Percentiles rank a stretch among this genome's conserved stretches.
Conservation (phyloP, 2,329 filamentous ascomycete genomes). For the Ophiostoma fasciatum region DNA sequence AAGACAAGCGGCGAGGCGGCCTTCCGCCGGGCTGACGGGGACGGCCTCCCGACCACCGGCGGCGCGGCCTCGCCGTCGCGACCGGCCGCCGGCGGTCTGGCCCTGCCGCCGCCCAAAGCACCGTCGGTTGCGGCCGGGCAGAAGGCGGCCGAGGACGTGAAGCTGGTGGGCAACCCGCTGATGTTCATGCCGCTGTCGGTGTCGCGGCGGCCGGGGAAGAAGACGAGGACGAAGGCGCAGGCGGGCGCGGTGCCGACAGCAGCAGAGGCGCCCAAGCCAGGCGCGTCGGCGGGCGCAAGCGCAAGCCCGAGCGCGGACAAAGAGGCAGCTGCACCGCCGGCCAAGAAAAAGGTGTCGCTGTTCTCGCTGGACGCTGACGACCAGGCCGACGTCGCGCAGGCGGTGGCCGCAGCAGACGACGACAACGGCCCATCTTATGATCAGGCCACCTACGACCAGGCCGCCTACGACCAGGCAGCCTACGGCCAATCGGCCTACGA, state of each 20-base stretch:
- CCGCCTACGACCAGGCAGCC: too few relatives aligned
- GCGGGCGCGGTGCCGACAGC: constrained; percentile 5
- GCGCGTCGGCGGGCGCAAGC: not conserved
- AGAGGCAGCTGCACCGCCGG: too few relatives aligned
- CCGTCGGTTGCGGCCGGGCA: constrained; percentile 40
- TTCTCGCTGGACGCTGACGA: constrained; percentile 47
- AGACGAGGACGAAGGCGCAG: constrained; percentile 31
- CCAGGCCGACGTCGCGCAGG: constrained; percentile 23
- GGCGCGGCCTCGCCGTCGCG: not conserved
- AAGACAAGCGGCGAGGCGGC: constrained; percentile 75
- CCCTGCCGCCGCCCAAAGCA: constrained; percentile 25
- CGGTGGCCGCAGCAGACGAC: constrained; percentile 12
- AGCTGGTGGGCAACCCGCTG: constrained; percentile 62
- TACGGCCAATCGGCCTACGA: constrained; percentile 13
- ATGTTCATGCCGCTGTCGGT: constrained; percentile 88
- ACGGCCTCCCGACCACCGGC: constrained; percentile 17
- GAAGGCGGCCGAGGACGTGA: constrained; percentile 47
- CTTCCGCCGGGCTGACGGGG: too few relatives aligned
- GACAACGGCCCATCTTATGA: too few relatives aligned
- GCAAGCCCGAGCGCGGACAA: too few relatives aligned
- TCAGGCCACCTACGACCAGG: too few relatives aligned
- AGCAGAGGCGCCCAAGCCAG: constrained; percentile 11
- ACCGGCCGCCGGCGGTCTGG: constrained; percentile 10
- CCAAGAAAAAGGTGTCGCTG: constrained; percentile 49
- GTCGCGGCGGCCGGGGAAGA: constrained; percentile 57